Evolutionary conservation across 371 early-diverging fungal genomes (phyloP), one percentile per base, ranked within the genome.

Genomic region (Mucor velutinosus): DNA sequence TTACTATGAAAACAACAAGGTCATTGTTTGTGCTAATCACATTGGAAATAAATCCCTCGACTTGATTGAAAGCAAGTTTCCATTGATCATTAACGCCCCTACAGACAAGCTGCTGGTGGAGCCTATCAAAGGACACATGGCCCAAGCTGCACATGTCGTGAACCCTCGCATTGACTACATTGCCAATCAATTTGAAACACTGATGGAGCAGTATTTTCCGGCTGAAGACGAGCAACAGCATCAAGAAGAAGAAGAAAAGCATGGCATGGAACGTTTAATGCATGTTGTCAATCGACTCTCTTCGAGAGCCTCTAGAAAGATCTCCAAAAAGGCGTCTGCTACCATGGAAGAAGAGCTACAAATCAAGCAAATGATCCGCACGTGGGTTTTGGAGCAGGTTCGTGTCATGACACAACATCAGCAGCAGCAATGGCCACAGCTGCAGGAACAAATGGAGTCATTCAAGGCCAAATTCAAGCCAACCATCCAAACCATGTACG

Each of bases 41-140:
- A 39, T 73, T 17, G 73, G 73, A 29, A 68, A 73, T 56, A 61
- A 45, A 25, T 73, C 73, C 0, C 60, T 73, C 10, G 73, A 73
- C 30, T 23, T 73, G 15, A 29, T 73, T 27, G 69, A 65, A 25
- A 37, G 58, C 6, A 66, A 66, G 12, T 73, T 73, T 41, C 73
- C 73, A 4, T 19, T 58, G 15, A 62, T 68, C 27, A 35, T 66
- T 17, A 58, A 27, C 37, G 33, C 67, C 19, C 73, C 73, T 33
- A 73, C 73, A n/a, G 43, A 69, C 7, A 30, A 68, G 19, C 23
- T 61, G 4, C 37, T 71, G 6, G 58, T 71, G 47, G 63, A 67
- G 17, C 72, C 72, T 29, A 47, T 67, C 23, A 67, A 53, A 12
- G 61, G 33, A 14, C 67, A 56, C 25, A 51, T 67, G 25, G 72